Evolutionary conservation across 805 yeast species (phyloP).

Genomic region (Kazachstania viticola): DNA sequence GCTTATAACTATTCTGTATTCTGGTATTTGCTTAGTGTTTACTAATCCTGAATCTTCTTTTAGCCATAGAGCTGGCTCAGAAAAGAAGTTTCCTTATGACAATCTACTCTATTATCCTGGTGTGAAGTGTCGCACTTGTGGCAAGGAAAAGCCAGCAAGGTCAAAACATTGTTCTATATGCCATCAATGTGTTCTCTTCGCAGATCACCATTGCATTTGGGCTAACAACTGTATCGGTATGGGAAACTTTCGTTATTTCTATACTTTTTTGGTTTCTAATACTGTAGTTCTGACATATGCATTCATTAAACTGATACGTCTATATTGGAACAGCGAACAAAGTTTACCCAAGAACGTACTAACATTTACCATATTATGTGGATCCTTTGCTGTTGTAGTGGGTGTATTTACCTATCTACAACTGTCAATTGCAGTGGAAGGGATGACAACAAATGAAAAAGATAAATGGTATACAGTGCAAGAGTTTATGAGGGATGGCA

Average conservation of each 20-base stretch:
- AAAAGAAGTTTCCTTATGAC: constrained; percentile 31
- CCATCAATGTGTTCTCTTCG: constrained; percentile 46
- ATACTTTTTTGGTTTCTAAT: constrained; percentile 43
- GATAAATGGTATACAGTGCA: constrained; percentile 62
- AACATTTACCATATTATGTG: constrained; percentile 34
- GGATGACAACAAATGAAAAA: constrained; percentile 67
- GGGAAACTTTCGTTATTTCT: constrained; percentile 51
- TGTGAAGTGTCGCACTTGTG: constrained; percentile 46
- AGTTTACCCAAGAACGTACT: constrained; percentile 17
- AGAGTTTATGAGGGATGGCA: constrained; percentile 34
- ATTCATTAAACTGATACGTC: constrained; percentile 15
- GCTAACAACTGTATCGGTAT: constrained; percentile 67
- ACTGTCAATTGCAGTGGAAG: constrained; percentile 40
- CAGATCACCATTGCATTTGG: constrained; percentile 71
- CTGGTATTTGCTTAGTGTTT: constrained; percentile 14
- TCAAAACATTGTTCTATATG: constrained; percentile 69
- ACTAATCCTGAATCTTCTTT: constrained; percentile 10
- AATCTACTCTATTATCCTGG: constrained; percentile 40
- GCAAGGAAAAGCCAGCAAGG: constrained; percentile 54
- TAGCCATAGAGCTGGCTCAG: constrained; percentile 1
- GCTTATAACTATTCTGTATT: constrained; percentile 8
- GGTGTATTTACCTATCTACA: constrained; percentile 36
- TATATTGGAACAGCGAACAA: constrained; percentile 2
- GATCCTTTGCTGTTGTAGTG: constrained; percentile 33
- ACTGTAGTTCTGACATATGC: constrained; percentile 35